Percentiles rank a stretch among this genome's conserved stretches.
Conservation (phyloP, 257 asterid genomes). For the Forsythia viridissima region DNA sequence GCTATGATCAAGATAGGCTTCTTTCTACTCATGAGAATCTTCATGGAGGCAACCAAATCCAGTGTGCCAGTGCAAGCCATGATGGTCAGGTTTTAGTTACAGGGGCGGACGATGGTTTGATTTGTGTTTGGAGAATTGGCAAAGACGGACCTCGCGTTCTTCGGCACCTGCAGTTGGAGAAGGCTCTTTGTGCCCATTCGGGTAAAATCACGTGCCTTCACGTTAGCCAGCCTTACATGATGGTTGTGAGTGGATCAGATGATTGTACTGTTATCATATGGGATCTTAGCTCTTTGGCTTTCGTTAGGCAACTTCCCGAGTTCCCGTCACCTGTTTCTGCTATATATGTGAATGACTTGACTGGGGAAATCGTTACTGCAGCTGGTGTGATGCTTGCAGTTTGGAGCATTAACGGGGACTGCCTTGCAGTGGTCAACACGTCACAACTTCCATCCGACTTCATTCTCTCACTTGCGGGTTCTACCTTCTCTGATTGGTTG, state of each 20-base stretch:
- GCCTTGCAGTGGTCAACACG: constrained; percentile 91
- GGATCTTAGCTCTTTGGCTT: constrained; percentile 93
- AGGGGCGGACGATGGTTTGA: constrained; percentile 89
- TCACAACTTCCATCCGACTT: constrained; percentile 97
- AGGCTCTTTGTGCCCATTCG: constrained; percentile 86
- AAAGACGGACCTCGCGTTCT: constrained; percentile 76
- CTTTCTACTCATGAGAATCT: constrained; percentile 94
- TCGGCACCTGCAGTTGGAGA: constrained; percentile 63
- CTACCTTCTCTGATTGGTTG: constrained; percentile 78
- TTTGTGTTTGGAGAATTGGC: constrained; percentile 84
- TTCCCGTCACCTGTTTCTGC: constrained; percentile 90
- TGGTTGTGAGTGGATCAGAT: constrained; percentile 95
- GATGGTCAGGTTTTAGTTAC: constrained; percentile 88
- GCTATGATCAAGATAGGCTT: constrained; percentile 89
- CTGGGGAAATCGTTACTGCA: constrained; percentile 87
- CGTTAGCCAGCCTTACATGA: constrained; percentile 96
- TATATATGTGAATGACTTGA: constrained; percentile 79
- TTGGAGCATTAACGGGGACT: constrained; percentile 95
- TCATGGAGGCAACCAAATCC: constrained; percentile 97
- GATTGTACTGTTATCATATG: constrained; percentile 86
- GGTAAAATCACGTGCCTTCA: constrained; percentile 82
- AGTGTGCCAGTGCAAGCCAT: constrained; percentile 84
- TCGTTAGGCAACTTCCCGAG: constrained; percentile 87
- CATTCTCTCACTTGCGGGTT: constrained; percentile 74
- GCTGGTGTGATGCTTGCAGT: constrained; percentile 92